Percentiles rank a stretch among this genome's conserved stretches.
These are phyloP conservation scores for Zygosaccharomyces lentus DNA, from an alignment of 805 yeast species.

Conservation along the genomic window DNA sequence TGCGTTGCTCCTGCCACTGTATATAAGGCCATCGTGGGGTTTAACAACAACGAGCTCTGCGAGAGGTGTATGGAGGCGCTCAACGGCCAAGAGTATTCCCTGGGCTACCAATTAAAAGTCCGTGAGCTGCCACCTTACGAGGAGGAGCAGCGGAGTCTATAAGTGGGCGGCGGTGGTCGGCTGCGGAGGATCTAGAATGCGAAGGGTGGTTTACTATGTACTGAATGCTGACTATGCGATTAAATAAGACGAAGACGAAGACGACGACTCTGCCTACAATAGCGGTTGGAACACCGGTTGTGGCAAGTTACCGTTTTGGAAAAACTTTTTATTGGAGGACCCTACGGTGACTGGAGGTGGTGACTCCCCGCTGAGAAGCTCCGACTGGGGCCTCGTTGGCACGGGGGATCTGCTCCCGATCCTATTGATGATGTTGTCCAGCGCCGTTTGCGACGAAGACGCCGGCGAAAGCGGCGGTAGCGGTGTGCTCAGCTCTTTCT, in stretches of 20 bases:
- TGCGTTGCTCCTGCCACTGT: constrained; percentile 22
- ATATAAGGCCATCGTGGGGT: constrained; percentile 35
- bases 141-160: constrained; percentile 10
- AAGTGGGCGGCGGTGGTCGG: not conserved
- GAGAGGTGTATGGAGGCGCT: constrained; percentile 25
- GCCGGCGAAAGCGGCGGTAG: constrained; percentile 5
- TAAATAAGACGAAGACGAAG: not conserved
- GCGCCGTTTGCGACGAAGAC: constrained; percentile 14
- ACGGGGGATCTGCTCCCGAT: constrained; percentile 17
- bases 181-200: not conserved
- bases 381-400: constrained; percentile 4
- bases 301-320: constrained; percentile 29
- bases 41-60: constrained; percentile 29
- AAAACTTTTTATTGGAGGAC: constrained; percentile 18
- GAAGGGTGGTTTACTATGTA: constrained; percentile 3
- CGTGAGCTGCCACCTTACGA: constrained; percentile 25
- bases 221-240: constrained; percentile 7
- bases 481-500: constrained; percentile 9
- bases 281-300: constrained; percentile 33
- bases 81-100: constrained; percentile 30
- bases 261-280: too few species aligned
- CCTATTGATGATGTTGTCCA: constrained; percentile 22
- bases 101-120: constrained; percentile 28
- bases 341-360: constrained; percentile 6
- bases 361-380: constrained; percentile 3